phyloP scores from a whole-genome alignment of 2,329 filamentous ascomycete species.

The Fusarium sp. region DNA sequence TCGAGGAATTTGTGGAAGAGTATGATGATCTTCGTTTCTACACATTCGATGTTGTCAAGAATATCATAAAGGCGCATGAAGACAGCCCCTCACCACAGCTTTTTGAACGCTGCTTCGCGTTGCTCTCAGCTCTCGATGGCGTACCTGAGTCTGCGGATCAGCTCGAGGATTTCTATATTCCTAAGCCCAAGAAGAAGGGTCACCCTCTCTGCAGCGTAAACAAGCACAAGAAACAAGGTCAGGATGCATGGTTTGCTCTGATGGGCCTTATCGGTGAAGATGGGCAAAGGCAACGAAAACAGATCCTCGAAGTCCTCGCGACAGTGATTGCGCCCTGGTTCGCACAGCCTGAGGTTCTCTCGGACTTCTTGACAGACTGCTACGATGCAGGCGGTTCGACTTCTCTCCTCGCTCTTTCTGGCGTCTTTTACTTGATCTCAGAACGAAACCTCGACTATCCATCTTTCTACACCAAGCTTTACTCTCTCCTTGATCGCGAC shows the following conservation, averaged over 20 bases:
- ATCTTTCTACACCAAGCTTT: conserved; percentile 91
- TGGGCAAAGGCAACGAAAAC: conserved; percentile 85
- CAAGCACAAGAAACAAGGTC: conserved; percentile 81
- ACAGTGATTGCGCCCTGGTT: conserved; percentile 90
- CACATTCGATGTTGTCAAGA: conserved; percentile 76
- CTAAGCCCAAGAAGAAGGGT: conserved; percentile 72
- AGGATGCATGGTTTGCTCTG: conserved; percentile 87
- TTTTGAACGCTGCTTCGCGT: conserved; percentile 68
- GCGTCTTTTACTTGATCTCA: conserved; percentile 93
- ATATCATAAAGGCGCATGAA: conserved; percentile 44
- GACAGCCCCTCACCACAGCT: conserved; percentile 44
- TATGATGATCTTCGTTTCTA: conserved; percentile 89
- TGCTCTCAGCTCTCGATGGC: conserved; percentile 75
- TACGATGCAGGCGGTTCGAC: conserved; percentile 89
- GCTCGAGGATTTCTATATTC: conserved; percentile 75
- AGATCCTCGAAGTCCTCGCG: conserved; percentile 78
- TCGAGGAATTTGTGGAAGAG: conserved; percentile 80
- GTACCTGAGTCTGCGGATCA: conserved; percentile 75
- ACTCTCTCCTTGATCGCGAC: conserved; percentile 86
- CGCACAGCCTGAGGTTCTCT: conserved; percentile 84
- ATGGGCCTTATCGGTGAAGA: conserved; percentile 74
- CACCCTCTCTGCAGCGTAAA: conserved; percentile 72
- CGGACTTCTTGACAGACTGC: conserved; percentile 96
- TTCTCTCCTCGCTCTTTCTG: conserved; percentile 87
- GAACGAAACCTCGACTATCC: conserved; percentile 96